phyloP scores from a whole-genome alignment of 257 asterid genomes.

The Solanum stenotomum region DNA sequence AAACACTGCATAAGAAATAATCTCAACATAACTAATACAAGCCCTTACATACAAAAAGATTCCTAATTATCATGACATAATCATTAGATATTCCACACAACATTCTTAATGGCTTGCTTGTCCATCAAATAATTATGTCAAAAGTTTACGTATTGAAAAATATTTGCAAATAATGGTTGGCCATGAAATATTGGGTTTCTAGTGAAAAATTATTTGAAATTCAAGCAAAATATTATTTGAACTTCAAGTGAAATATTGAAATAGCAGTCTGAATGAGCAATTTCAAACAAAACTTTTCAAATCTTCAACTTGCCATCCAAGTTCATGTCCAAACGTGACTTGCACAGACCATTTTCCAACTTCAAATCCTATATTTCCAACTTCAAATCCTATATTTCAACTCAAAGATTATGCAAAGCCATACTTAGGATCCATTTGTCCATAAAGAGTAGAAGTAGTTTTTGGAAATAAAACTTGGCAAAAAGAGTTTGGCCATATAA shows the following conservation, averaged over 20 bases:
- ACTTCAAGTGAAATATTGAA: background rate
- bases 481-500: background rate
- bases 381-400: no score
- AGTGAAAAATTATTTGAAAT: background rate
- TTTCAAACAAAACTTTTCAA: background rate
- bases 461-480: background rate
- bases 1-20: background rate
- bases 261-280: background rate
- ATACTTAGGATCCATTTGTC: background rate
- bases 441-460: background rate
- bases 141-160: background rate
- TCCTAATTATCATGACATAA: background rate
- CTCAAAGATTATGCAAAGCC: background rate
- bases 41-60: background rate
- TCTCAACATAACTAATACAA: background rate
- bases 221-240: background rate
- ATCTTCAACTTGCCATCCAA: background rate
- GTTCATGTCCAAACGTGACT: background rate
- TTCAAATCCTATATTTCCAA: background rate
- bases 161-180: background rate
- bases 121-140: background rate
- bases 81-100: background rate
- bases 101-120: background rate
- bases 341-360: background rate
- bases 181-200: background rate